Conservation (phyloP, 2,329 filamentous ascomycete species). For the Colletotrichum falcatum region DNA sequence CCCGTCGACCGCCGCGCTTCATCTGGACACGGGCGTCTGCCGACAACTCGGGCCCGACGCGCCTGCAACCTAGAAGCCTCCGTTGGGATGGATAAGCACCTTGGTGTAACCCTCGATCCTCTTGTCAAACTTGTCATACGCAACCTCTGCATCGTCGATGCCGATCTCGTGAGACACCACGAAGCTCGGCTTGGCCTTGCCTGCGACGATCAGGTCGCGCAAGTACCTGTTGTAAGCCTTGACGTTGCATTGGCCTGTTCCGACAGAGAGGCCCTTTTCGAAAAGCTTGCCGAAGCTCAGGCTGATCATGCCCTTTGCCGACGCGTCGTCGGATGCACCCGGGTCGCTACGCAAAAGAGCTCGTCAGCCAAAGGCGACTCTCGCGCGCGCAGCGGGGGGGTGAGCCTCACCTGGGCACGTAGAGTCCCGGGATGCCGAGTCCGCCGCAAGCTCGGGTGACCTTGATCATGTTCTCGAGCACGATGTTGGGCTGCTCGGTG, state of each 20-base stretch:
- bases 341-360: conserved; percentile 61
- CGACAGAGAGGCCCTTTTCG: conserved; percentile 72
- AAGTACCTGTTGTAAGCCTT: conserved; percentile 76
- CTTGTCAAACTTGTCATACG: conserved; percentile 76
- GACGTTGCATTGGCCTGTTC: conserved; percentile 75
- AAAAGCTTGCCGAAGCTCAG: conserved; percentile 76
- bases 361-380: neutral
- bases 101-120: conserved; percentile 76
- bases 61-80: conserved; percentile 44
- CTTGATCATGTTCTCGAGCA: conserved; percentile 72
- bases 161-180: conserved; percentile 74
- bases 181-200: conserved; percentile 74
- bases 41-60: neutral
- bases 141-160: conserved; percentile 69
- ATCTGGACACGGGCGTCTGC: neutral
- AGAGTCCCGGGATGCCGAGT: conserved; percentile 69
- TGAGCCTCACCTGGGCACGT: conserved; percentile 52
- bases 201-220: conserved; percentile 73
- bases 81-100: conserved; percentile 75
- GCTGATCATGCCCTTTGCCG: conserved; percentile 72
- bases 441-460: conserved; percentile 72
- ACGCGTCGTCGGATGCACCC: conserved; percentile 70
- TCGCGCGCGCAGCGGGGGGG: neutral
- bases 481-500: conserved; percentile 71
- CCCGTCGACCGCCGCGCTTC: neutral